Base-by-base conservation (phyloP, 139 green algal genomes). In the Gonium pectorale region DNA sequence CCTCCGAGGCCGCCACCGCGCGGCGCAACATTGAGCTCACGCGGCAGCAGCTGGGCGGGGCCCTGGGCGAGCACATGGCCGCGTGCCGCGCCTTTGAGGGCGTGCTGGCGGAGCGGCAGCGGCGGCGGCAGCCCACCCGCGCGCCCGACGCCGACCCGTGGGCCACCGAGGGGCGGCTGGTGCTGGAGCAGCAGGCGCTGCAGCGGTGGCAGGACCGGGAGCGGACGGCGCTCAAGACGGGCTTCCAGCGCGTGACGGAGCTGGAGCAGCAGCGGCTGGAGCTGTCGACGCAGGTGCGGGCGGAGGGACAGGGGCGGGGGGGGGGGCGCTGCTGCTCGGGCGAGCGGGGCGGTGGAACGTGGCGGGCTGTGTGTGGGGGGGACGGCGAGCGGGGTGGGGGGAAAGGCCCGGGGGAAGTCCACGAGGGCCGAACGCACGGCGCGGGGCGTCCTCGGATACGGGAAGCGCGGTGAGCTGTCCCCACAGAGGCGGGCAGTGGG, bases 131-230 rank as follows among this genome's bases (percentile, higher is more conserved):
- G 52, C 81, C 52, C 67, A 86, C 60, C 22, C 52, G 75, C 35
- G 85, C 31, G n/a, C 85, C 85, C 4, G 85, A 94, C 27, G 60
- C 33, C 9, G 94, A 96, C 79, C 94, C 94, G 0, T 96, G 93
- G 93, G 85, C 91, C 3, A 92, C 83, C 7, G 89, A 94, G 44
- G 83, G 79, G n/a, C 74, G 67, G 63, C 60, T 91, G 63, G 89
- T 83, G 60, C 62, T 67, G 33, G 90, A 94, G 80, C 87, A 90
- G 75, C 80, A 92, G 44, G 70, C 83, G 72, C 84, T 89, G 74
- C 60, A 86, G 60, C 63, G 49, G n/a, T 80, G 80, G 80, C 86
- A 92, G 80, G 89, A 80, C 38, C 6, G 64, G 33, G 90, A 95
- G 83, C 85, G 93, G 22, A 35, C 56, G 5, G 90, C 92, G 67